These are phyloP conservation scores for Lupinus albus DNA, from an alignment of 306 rosid genomes.

Conservation along the genomic window DNA sequence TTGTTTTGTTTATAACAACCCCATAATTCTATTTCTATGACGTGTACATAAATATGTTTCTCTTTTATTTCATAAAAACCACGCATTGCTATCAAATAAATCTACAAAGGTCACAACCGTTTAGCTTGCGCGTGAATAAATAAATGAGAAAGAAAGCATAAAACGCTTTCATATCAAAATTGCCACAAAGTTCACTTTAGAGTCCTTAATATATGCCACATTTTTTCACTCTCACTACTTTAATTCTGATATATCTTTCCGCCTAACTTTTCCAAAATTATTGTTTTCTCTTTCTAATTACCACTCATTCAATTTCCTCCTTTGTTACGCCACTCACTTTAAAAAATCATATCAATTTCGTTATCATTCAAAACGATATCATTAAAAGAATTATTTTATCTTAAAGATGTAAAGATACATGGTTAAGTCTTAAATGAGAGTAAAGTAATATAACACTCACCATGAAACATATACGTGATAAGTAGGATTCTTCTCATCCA, in stretches of 20 bases:
- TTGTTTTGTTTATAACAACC: too few species aligned
- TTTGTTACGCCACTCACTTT: not conserved
- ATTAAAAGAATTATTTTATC: not conserved
- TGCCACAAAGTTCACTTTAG: constrained; percentile 36
- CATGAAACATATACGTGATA: not conserved
- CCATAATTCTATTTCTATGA: too few species aligned
- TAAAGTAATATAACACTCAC: not conserved
- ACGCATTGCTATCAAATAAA: not conserved
- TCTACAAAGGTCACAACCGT: too few species aligned
- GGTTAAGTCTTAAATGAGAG: not conserved
- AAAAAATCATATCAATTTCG: constrained; percentile 13
- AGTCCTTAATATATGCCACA: constrained; percentile 23
- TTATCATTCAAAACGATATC: too few species aligned
- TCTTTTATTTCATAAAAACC: not conserved
- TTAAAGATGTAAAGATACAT: not conserved
- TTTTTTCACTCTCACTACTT: not conserved
- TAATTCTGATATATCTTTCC: constrained; percentile 16
- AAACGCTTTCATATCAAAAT: constrained; percentile 23
- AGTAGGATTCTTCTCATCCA: not conserved
- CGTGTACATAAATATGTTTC: not conserved
- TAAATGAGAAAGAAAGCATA: constrained; percentile 35
- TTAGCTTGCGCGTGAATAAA: constrained; percentile 49
- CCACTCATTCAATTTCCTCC: constrained; percentile 27
- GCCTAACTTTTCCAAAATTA: constrained; percentile 24
- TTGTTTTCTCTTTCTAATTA: not conserved